A percentile compares a stretch with the other conserved stretches of the same genome.
Conservation (phyloP, 306 rosid genomes). For the Ziziphus jujuba region DNA sequence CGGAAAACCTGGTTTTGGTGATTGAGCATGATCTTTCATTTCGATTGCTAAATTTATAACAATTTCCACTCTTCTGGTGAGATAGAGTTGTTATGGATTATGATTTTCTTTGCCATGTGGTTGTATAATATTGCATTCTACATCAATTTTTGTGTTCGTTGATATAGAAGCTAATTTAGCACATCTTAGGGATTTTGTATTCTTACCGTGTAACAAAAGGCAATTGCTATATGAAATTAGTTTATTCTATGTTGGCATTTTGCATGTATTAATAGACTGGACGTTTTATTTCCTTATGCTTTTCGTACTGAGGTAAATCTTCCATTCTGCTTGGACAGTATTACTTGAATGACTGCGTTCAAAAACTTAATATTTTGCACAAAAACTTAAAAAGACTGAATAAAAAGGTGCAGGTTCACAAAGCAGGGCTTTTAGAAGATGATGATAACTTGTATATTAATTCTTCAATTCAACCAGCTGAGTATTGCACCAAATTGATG, state of each 20-base stretch:
- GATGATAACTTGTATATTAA: no score
- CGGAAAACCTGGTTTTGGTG: slow-evolving; percentile 35
- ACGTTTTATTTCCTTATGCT: neutral
- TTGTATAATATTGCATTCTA: slow-evolving; percentile 39
- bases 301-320: no score
- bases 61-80: slow-evolving; percentile 27
- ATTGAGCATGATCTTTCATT: slow-evolving; percentile 14
- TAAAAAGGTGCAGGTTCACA: no score
- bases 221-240: slow-evolving; percentile 27
- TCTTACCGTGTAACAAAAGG: slow-evolving; percentile 37
- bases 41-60: slow-evolving; percentile 8
- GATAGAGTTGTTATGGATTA: slow-evolving; percentile 20
- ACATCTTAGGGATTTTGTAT: slow-evolving; percentile 37
- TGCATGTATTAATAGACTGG: slow-evolving; percentile 22
- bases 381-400: no score
- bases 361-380: no score
- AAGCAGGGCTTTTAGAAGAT: no score
- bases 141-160: slow-evolving; percentile 25
- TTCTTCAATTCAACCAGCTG: no score
- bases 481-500: no score
- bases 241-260: neutral
- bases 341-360: neutral
- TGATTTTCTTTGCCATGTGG: slow-evolving; percentile 30
- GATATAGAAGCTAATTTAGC: slow-evolving; percentile 28
- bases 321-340: neutral